Evolutionary conservation across 305 asterid species (phyloP).

Genomic region (Fraxinus paxiana): DNA sequence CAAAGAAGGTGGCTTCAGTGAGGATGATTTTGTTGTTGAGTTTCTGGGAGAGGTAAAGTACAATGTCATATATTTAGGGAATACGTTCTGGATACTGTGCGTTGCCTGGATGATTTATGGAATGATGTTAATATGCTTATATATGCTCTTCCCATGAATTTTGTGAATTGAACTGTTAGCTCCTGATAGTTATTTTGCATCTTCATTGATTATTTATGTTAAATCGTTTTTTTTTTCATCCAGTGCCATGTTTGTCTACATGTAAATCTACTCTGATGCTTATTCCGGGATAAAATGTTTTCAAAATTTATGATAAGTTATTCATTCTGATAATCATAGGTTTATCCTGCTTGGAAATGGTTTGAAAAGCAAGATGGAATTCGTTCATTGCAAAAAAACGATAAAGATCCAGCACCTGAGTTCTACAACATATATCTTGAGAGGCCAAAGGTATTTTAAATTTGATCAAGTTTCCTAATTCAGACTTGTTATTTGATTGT

Average conservation of each 20-base stretch:
- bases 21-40: slow-evolving; percentile 96
- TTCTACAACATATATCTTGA: slow-evolving; percentile 95
- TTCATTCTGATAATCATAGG: slow-evolving; percentile 38
- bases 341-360: slow-evolving; percentile 99
- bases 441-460: slow-evolving; percentile 81
- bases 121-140: not conserved
- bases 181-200: not conserved
- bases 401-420: slow-evolving; percentile 94
- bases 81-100: not conserved
- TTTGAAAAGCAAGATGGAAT: slow-evolving; percentile 98
- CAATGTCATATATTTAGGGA: not conserved
- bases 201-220: not conserved
- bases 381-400: slow-evolving; percentile 85
- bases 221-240: not conserved
- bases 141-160: not conserved
- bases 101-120: not conserved
- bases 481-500: not conserved
- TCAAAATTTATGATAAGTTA: not conserved
- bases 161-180: slow-evolving; percentile 10
- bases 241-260: not conserved
- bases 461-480: slow-evolving; percentile 11
- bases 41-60: slow-evolving; percentile 88
- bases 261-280: not conserved
- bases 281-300: not conserved
- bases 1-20: slow-evolving; percentile 83